phyloP scores from a whole-genome alignment of 2,329 filamentous ascomycete species.

The Davidsoniella virescens region DNA sequence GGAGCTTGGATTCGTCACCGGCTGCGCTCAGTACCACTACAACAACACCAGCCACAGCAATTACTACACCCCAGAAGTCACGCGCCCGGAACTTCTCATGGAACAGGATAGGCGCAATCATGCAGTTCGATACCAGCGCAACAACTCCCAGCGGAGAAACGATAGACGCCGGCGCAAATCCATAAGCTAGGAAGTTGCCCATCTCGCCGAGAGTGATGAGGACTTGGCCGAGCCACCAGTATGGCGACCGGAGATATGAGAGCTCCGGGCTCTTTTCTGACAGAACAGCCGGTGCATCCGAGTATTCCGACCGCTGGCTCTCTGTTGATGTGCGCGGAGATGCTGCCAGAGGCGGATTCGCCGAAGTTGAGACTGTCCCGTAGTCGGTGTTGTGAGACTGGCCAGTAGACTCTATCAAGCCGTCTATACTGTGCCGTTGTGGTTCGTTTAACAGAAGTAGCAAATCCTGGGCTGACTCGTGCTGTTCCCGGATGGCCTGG shows the following conservation, averaged over 20 bases:
- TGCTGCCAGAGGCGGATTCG: neutral
- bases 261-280: conserved; percentile 28
- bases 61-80: conserved; percentile 75
- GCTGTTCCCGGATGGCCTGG: conserved; percentile 1
- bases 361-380: conserved; percentile 4
- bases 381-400: conserved; percentile 3
- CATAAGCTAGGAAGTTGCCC: conserved; percentile 93
- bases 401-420: neutral
- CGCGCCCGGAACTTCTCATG: conserved; percentile 75
- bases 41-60: conserved; percentile 76
- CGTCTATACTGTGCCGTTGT: neutral
- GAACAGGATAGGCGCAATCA: conserved; percentile 87
- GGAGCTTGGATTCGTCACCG: conserved; percentile 75
- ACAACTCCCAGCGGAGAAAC: conserved; percentile 96
- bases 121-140: conserved; percentile 86
- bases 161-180: conserved; percentile 92
- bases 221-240: conserved; percentile 91
- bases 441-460: neutral
- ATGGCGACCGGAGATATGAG: conserved; percentile 75
- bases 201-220: conserved; percentile 87
- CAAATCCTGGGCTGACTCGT: conserved; percentile 2
- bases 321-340: conserved; percentile 1
- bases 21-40: conserved; percentile 86
- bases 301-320: conserved; percentile 10
- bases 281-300: neutral